Base-by-base conservation (phyloP, 78 protist genomes). In the Paulinella micropora region DNA sequence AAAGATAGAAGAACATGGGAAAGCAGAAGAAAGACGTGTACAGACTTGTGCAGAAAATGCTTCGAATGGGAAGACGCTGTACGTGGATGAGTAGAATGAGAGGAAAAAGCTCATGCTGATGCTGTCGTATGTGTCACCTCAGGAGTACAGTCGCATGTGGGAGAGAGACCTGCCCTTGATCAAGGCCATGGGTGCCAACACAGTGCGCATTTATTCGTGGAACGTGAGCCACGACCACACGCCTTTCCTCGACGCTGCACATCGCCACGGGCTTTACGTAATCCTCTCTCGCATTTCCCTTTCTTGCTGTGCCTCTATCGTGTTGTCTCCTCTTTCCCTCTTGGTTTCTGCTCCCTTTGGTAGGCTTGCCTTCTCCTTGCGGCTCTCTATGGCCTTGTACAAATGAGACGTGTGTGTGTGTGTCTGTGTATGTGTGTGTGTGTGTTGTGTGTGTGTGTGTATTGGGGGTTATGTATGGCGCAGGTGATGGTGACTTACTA, bases 161-260 rank as follows among this genome's bases (percentile, higher is more conserved):
- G 73, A 0, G 87, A n/a, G 87, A 4, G 87, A 83, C 67, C 87
- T 83, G 69, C 87, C 67, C 35, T 64, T 83, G 36, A 83, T 83
- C 67, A 38, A 39, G 67, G 87, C 87, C 29, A 83, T 83, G 87
- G 87, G 87, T 28, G 87, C 87, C 3, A 83, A 83, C 87, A 0
- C 34, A 0, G 6, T 83, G 15, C 87, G 87, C 51, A 36, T 83
- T 35, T 83, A 83, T 26, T 40, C 73, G 73, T 83, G 87, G 87
- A 1, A 1, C 37, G 36, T 0, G 2, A 36, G n/a, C 26, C 1
- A 37, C 67, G 87, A 83, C 87, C 87, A 83, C 64, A n/a, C 67
- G 1, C 36, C 0, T 35, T 83, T 83, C 87, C 67, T 83, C 28
- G 34, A 0, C 34, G 29, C n/a, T n/a, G n/a, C n/a, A 73, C 34